A percentile compares a stretch with the other conserved stretches of the same genome.
Conservation (phyloP, 176 grass and related monocot genomes). For the Aegilops bicornis region DNA sequence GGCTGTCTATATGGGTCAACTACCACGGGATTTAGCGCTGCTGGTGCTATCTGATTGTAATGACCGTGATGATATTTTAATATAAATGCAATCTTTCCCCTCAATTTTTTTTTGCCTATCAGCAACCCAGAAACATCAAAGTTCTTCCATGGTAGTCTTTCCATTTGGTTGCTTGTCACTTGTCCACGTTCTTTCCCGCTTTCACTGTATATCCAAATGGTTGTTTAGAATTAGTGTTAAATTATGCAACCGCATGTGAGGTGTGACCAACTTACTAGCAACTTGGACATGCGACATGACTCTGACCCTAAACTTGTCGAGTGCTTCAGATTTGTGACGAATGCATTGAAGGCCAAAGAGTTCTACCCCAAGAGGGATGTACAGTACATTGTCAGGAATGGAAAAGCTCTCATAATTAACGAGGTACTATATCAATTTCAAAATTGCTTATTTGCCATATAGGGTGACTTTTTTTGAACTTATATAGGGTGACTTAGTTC, state of each 20-base stretch:
- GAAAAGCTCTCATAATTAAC: conserved; percentile 94
- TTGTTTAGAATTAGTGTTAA: conserved; percentile 17
- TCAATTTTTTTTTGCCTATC: background rate
- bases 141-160: background rate
- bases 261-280: conserved; percentile 9
- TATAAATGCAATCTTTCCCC: too few species aligned
- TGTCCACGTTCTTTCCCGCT: background rate
- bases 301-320: conserved; percentile 14
- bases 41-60: too few species aligned
- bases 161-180: background rate
- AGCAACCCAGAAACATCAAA: background rate
- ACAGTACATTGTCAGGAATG: conserved; percentile 90
- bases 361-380: conserved; percentile 91
- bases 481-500: background rate
- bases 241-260: background rate
- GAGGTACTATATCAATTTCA: conserved; percentile 50
- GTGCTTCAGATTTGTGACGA: conserved; percentile 82
- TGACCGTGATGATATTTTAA: too few species aligned
- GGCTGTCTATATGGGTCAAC: too few species aligned
- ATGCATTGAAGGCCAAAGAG: conserved; percentile 94
- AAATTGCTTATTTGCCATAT: background rate
- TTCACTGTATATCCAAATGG: background rate
- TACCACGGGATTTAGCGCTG: too few species aligned
- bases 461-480: too few species aligned
- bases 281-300: background rate